Conservation (phyloP, 495 filamentous ascomycete species). For the Neurospora sp. region DNA sequence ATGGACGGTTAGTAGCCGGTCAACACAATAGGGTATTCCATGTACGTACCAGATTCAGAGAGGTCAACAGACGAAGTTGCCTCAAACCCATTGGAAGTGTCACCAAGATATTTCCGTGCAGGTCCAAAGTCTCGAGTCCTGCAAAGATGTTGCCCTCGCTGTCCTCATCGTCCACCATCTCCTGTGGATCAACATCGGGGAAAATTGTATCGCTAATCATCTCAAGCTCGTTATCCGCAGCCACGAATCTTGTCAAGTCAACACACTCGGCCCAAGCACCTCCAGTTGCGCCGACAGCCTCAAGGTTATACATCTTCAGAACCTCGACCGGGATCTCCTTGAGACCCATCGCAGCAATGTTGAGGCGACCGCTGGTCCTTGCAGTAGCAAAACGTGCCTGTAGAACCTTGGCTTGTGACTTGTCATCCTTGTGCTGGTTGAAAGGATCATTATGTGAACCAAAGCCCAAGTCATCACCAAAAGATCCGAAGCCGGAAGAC, state of each 20-base stretch:
- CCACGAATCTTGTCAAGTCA: constrained; percentile 78
- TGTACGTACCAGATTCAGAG: constrained; percentile 64
- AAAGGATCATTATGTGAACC: constrained; percentile 52
- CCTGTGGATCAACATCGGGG: constrained; percentile 55
- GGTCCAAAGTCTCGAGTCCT: constrained; percentile 69
- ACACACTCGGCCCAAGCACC: constrained; percentile 86
- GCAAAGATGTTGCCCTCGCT: constrained; percentile 67
- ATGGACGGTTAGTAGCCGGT: constrained; percentile 1
- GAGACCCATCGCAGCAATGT: constrained; percentile 78
- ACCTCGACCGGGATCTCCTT: constrained; percentile 74
- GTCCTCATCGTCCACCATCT: constrained; percentile 49
- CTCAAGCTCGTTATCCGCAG: constrained; percentile 85
- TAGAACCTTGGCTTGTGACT: constrained; percentile 51
- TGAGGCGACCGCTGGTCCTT: constrained; percentile 70
- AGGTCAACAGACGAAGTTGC: constrained; percentile 59
- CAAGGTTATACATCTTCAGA: constrained; percentile 78
- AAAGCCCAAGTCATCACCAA: constrained; percentile 45
- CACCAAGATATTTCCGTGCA: constrained; percentile 72
- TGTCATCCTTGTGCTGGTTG: constrained; percentile 50
- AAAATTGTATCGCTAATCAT: constrained; percentile 62
- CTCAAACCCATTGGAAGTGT: constrained; percentile 65
- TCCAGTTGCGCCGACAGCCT: constrained; percentile 39
- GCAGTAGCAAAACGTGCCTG: constrained; percentile 66
- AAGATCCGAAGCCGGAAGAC: constrained; percentile 33
- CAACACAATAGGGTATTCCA: not conserved